phyloP scores from a whole-genome alignment of 2,329 filamentous ascomycete species.

The Exophiala sp. region DNA sequence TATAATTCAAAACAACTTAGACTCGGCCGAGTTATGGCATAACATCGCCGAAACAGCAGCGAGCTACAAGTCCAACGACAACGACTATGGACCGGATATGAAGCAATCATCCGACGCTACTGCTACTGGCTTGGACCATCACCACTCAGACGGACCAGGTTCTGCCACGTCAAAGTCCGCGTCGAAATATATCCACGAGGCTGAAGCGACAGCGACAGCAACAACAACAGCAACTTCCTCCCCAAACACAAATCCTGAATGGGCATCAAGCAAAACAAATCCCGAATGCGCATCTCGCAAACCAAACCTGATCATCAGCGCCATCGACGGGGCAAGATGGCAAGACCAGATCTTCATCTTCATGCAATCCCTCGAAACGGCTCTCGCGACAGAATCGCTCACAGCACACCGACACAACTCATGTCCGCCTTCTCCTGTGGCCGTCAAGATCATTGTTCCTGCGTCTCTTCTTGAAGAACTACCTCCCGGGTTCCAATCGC shows the following conservation, averaged over 20 bases:
- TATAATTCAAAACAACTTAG: background rate
- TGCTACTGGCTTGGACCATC: too few species aligned
- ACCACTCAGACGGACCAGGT: too few species aligned
- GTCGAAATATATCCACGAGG: background rate
- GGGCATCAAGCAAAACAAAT: background rate
- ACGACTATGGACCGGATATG: too few species aligned
- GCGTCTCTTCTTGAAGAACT: slow-evolving; percentile 41
- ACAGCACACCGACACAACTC: background rate
- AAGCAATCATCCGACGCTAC: too few species aligned
- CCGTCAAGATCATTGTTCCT: slow-evolving; percentile 42
- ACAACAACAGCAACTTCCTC: background rate
- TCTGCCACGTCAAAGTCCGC: too few species aligned
- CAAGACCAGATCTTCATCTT: slow-evolving; percentile 13
- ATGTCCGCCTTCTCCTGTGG: slow-evolving; percentile 9
- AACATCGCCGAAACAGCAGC: background rate
- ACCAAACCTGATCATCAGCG: slow-evolving; percentile 11
- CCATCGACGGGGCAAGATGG: slow-evolving; percentile 7
- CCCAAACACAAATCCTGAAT: background rate
- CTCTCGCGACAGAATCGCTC: slow-evolving; percentile 1
- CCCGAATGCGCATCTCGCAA: background rate
- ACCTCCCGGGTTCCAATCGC: slow-evolving; percentile 42
- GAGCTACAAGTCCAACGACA: background rate
- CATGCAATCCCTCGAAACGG: slow-evolving; percentile 11
- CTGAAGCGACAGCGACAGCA: background rate
- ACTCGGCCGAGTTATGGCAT: slow-evolving; percentile 1